A percentile compares a stretch with the other conserved stretches of the same genome.
These are phyloP conservation scores for Verticillium zaregamsianum DNA, from an alignment of 2,329 filamentous ascomycete genomes.

Conservation along the genomic window DNA sequence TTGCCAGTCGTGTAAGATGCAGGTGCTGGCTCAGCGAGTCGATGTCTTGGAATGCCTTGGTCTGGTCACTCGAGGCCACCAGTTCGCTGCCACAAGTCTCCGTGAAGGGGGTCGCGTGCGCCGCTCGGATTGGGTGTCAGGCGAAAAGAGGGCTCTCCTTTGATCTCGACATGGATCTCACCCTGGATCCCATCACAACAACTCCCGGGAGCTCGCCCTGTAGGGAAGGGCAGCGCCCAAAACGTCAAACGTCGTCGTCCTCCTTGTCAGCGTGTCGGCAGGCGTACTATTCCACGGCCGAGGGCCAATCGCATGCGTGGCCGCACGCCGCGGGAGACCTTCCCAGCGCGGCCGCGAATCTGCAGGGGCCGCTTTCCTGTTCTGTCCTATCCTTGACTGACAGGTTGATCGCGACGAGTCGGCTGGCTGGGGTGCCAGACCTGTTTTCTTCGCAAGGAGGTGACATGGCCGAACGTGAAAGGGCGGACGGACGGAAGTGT, in stretches of 20 bases:
- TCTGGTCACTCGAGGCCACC: constrained; percentile 20
- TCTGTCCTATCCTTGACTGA: background rate
- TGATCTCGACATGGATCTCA: constrained; percentile 2
- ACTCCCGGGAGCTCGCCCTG: background rate
- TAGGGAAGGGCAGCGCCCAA: background rate
- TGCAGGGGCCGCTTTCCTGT: background rate
- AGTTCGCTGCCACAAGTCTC: constrained; percentile 34
- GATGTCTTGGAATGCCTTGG: constrained; percentile 44
- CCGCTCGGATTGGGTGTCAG: constrained; percentile 29
- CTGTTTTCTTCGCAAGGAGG: background rate
- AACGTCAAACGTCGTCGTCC: background rate
- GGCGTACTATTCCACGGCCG: background rate
- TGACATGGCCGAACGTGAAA: constrained; percentile 12
- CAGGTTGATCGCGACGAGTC: background rate
- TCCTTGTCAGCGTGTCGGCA: background rate
- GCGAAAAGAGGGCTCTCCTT: background rate
- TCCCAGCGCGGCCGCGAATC: background rate
- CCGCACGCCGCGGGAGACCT: background rate
- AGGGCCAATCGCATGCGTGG: background rate
- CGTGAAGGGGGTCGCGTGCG: constrained; percentile 37
- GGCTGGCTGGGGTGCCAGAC: background rate
- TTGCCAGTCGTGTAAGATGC: constrained; percentile 38
- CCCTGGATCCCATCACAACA: constrained; percentile 4
- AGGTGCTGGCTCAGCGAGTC: constrained; percentile 36
- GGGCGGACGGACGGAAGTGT: constrained; percentile 3